Conservation (phyloP, 768 basidiomycete genomes). For the Psilocybe sp. region DNA sequence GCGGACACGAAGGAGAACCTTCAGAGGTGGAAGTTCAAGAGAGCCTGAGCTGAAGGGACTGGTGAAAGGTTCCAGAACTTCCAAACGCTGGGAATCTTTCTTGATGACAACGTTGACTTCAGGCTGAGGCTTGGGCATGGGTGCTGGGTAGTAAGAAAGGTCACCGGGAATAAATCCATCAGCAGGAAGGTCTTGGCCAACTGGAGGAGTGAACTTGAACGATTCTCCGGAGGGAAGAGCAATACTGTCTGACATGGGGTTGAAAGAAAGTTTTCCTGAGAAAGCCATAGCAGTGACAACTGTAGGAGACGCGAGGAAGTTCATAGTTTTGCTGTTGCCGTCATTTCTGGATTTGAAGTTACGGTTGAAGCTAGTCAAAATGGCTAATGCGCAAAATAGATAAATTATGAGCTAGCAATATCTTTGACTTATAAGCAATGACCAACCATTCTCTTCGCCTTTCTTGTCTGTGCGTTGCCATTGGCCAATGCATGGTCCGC, state of each 20-base stretch:
- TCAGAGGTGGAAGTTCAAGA: conserved; percentile 77
- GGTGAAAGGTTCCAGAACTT: conserved; percentile 80
- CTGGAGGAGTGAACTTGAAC: conserved; percentile 85
- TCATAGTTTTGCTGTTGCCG: conserved; percentile 92
- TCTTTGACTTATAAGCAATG: neutral
- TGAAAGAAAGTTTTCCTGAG: conserved; percentile 90
- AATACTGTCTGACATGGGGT: conserved; percentile 81
- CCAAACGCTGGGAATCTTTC: conserved; percentile 79
- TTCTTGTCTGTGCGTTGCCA: conserved; percentile 93
- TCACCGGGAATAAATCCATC: conserved; percentile 79
- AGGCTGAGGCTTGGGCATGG: conserved; percentile 71
- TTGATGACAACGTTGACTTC: conserved; percentile 76
- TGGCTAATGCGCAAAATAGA: conserved; percentile 51
- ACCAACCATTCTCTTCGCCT: conserved; percentile 85
- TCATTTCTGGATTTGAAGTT: conserved; percentile 91
- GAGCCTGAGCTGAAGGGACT: conserved; percentile 64
- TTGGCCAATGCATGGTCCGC: conserved; percentile 98
- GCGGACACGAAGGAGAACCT: conserved; percentile 84
- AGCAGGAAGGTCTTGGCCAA: conserved; percentile 80
- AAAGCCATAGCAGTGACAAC: conserved; percentile 98
- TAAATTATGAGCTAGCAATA: neutral
- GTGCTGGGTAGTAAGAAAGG: conserved; percentile 71
- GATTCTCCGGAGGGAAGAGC: conserved; percentile 62
- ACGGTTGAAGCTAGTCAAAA: conserved; percentile 96
- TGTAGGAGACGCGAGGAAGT: conserved; percentile 96